phyloP scores from a whole-genome alignment of 352 stramenopile genomes.

The Phytopythium mirpurense region DNA sequence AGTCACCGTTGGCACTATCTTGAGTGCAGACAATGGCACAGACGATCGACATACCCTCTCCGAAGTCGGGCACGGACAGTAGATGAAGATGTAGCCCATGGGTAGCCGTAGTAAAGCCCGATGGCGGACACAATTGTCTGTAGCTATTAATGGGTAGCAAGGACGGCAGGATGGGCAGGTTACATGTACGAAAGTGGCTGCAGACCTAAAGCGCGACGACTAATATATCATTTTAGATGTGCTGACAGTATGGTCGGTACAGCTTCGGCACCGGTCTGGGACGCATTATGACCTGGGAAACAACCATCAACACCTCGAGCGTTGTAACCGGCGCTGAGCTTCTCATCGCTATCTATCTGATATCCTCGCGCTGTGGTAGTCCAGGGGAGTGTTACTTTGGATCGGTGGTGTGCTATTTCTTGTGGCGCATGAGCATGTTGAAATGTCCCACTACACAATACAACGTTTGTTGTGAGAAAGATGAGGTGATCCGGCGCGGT shows the following conservation, averaged over 20 bases:
- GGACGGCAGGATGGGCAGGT: too few species aligned
- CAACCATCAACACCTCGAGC: constrained; percentile 20
- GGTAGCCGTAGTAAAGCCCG: constrained; percentile 23
- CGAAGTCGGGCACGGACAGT: constrained; percentile 20
- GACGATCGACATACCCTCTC: constrained; percentile 12
- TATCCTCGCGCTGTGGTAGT: too few species aligned
- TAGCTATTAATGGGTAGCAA: too few species aligned
- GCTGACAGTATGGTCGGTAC: constrained; percentile 14
- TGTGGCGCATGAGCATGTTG: too few species aligned
- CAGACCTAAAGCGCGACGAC: constrained; percentile 17
- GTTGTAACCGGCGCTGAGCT: constrained; percentile 17
- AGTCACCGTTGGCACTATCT: constrained; percentile 14
- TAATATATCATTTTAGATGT: constrained; percentile 15
- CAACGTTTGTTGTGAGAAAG: too few species aligned
- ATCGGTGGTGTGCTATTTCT: too few species aligned
- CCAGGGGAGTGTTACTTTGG: too few species aligned
- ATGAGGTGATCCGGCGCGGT: too few species aligned
- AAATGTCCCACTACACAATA: too few species aligned
- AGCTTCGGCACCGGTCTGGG: constrained; percentile 21
- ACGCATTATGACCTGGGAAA: constrained; percentile 15
- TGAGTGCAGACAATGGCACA: constrained; percentile 20
- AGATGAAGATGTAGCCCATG: constrained; percentile 22
- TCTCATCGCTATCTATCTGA: constrained; percentile 5
- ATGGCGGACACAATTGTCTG: too few species aligned
- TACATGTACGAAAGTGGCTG: constrained; percentile 27